Base-by-base conservation (phyloP, 2,329 filamentous ascomycete genomes). In the Alternaria alternata region DNA sequence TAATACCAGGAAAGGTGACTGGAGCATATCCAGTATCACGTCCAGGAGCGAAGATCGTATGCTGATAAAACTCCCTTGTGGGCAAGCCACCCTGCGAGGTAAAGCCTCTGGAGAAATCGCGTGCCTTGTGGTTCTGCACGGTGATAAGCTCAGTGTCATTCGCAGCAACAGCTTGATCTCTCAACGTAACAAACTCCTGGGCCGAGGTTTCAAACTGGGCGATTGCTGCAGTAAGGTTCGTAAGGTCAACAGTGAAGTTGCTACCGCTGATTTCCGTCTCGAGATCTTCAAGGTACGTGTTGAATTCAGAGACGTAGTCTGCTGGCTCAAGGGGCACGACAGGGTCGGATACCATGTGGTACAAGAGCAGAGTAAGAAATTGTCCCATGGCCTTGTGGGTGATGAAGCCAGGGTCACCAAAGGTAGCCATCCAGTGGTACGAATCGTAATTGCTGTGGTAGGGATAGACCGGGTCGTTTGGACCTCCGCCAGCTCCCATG, bases 401-500 rank as follows among this genome's bases (percentile, higher is more conserved):
- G 46, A 77, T 70, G 68, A 84, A 86, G 3, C 81, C 83, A 0
- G 82, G 82, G 65, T 86, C 84, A 5, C 82, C 84, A 57, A 80
- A 85, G 0, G 75, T 81, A 0, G 72, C 65, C 83, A 86, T 85
- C 84, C 84, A 86, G 59, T 82, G 79, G 61, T 83, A 84, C 32
- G 77, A 73, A 62, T 84, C 73, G 73, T 84, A 84, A 66, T 76
- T 78, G 28, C 78, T 81, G 65, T 84, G 82, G 66, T 84, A 84
- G 30, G 77, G 82, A 56, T 83, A 84, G 8, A 84, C 70, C 0
- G 82, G 77, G 44, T 81, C 80, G 1, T 71, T 68, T 3, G 75
- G 71, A 5, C 77, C 77, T 3, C 66, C 69, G 6, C 73, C 75
- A 28, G 78, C 72, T 22, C 81, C 81, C 61, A 83, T 71, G 51